Conservation (phyloP, 305 asterid genomes). For the Withania somnifera region DNA sequence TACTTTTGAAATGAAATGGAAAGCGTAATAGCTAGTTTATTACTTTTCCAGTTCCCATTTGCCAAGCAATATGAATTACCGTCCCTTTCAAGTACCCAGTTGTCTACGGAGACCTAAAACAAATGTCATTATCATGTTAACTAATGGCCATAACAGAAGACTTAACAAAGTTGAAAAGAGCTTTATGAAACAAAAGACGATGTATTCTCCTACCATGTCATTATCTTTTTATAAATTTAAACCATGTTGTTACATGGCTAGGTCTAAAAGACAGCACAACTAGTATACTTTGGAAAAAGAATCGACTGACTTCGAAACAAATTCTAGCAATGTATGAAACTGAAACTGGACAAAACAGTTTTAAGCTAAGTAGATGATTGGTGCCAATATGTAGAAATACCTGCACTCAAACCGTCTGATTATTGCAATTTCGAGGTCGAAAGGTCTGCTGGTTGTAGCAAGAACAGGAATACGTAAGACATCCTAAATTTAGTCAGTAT, state of each 20-base stretch:
- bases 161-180: background rate
- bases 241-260: background rate
- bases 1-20: background rate
- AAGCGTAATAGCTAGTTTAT: background rate
- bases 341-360: background rate
- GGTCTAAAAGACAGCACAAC: background rate
- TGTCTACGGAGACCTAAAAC: background rate
- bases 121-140: background rate
- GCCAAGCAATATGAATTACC: background rate
- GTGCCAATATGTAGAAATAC: constrained; percentile 17
- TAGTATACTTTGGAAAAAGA: background rate
- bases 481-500: background rate
- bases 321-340: background rate
- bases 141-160: background rate
- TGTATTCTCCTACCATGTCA: background rate
- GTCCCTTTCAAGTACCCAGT: background rate
- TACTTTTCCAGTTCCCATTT: background rate
- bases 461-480: constrained; percentile 71
- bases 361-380: background rate
- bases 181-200: background rate
- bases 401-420: constrained; percentile 97
- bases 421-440: constrained; percentile 96
- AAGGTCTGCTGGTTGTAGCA: constrained; percentile 95
- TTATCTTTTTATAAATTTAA: background rate
- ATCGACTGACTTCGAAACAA: background rate